These are phyloP conservation scores for Trichothecium sympodiale DNA, from an alignment of 2,329 filamentous ascomycete genomes.

Conservation along the genomic window DNA sequence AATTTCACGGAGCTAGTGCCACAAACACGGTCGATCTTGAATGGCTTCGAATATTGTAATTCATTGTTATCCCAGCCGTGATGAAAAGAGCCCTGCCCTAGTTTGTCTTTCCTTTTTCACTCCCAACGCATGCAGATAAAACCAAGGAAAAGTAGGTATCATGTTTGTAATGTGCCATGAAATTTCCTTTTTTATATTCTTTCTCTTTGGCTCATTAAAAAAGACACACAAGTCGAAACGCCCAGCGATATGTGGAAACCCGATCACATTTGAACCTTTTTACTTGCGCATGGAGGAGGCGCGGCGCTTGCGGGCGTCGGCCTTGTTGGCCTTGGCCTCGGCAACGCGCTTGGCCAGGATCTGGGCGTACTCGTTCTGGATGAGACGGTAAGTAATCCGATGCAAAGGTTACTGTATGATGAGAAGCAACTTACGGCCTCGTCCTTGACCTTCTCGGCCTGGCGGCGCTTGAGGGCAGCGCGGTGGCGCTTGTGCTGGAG, in stretches of 20 bases:
- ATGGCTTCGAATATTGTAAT: too few relatives aligned
- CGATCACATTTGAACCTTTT: slow-evolving; percentile 9
- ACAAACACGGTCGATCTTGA: too few relatives aligned
- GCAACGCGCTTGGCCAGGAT: slow-evolving; percentile 93
- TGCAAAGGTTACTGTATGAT: background rate
- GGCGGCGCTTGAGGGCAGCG: slow-evolving; percentile 95
- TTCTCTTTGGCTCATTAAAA: background rate
- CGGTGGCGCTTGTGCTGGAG: slow-evolving; percentile 99
- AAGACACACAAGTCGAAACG: background rate
- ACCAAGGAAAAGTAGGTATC: too few relatives aligned
- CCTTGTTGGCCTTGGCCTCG: slow-evolving; percentile 91
- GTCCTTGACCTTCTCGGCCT: slow-evolving; percentile 94
- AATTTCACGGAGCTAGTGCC: too few relatives aligned
- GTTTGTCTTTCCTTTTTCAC: too few relatives aligned
- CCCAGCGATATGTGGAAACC: too few relatives aligned
- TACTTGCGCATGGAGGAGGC: slow-evolving; percentile 93
- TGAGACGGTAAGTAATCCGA: slow-evolving; percentile 21
- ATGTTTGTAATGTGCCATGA: background rate
- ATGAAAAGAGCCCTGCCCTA: too few relatives aligned
- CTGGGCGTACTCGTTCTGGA: slow-evolving; percentile 90
- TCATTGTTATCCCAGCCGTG: too few relatives aligned
- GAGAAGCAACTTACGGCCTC: slow-evolving; percentile 67
- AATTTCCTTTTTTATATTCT: slow-evolving; percentile 1
- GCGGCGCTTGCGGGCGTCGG: slow-evolving; percentile 90
- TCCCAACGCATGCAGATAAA: too few relatives aligned